Evolutionary conservation across 805 yeast species (phyloP).

Genomic region (Nakazawaea pomicola): DNA sequence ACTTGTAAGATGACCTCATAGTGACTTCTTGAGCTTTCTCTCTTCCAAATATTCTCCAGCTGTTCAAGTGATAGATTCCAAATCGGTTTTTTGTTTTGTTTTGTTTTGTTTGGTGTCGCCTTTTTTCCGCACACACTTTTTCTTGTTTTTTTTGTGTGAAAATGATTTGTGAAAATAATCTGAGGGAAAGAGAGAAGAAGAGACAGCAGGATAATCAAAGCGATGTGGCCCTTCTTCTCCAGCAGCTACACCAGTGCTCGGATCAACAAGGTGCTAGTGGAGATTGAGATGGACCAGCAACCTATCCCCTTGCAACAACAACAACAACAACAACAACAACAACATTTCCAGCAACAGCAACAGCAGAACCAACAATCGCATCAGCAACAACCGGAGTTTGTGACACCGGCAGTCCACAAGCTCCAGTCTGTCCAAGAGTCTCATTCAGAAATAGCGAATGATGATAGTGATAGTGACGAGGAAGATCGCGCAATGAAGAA

Average conservation of each 20-base stretch:
- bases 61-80: too few species aligned
- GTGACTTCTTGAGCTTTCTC: too few species aligned
- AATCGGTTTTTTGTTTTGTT: too few species aligned
- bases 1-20: too few species aligned
- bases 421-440: constrained; percentile 29
- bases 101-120: too few species aligned
- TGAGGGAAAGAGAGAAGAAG: neutral
- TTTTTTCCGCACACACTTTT: too few species aligned
- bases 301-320: constrained; percentile 12
- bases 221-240: constrained; percentile 35
- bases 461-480: constrained; percentile 11
- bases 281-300: constrained; percentile 30
- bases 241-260: constrained; percentile 31
- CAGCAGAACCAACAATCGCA: too few species aligned
- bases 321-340: constrained; percentile 6
- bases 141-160: neutral
- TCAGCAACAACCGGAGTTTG: constrained; percentile 7
- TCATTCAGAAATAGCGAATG: constrained; percentile 5
- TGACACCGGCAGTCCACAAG: constrained; percentile 26
- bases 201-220: neutral
- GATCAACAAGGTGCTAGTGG: constrained; percentile 30
- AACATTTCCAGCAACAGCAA: constrained; percentile 1
- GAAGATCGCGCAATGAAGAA: constrained; percentile 6
- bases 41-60: too few species aligned
- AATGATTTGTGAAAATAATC: too few species aligned